Conservation (phyloP, 176 grass and related monocot species). For the Avena insularis region DNA sequence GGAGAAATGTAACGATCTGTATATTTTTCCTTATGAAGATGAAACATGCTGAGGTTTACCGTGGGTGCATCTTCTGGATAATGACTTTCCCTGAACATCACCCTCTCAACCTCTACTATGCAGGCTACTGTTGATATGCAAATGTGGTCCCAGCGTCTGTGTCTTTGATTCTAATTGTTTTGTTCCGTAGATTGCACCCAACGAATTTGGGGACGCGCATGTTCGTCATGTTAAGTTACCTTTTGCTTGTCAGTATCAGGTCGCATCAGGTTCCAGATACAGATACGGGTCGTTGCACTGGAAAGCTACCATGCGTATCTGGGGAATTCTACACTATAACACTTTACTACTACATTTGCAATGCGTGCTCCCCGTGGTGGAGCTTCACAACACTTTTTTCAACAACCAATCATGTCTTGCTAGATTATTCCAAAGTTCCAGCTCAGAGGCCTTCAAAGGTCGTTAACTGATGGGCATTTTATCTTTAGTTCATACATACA, state of each 20-base stretch:
- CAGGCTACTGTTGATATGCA: not conserved
- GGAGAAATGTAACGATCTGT: conserved; percentile 36
- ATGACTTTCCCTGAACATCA: not conserved
- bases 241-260: not conserved
- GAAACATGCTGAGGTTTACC: conserved; percentile 23
- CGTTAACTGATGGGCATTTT: not conserved
- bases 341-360: not conserved
- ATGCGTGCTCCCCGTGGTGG: not conserved
- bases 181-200: not conserved
- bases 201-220: not conserved
- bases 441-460: not conserved
- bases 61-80: conserved; percentile 11
- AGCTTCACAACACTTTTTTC: not conserved
- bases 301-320: not conserved
- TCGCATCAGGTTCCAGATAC: not conserved
- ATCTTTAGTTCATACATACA: not conserved
- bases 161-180: not conserved
- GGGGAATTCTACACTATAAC: not conserved
- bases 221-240: not conserved
- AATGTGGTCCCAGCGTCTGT: not conserved
- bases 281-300: not conserved
- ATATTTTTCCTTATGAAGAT: conserved; percentile 32
- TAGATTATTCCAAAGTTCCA: not conserved
- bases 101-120: not conserved
- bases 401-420: not conserved